phyloP scores from a whole-genome alignment of 2,329 filamentous ascomycete species.

The Trichophyton verrucosum region DNA sequence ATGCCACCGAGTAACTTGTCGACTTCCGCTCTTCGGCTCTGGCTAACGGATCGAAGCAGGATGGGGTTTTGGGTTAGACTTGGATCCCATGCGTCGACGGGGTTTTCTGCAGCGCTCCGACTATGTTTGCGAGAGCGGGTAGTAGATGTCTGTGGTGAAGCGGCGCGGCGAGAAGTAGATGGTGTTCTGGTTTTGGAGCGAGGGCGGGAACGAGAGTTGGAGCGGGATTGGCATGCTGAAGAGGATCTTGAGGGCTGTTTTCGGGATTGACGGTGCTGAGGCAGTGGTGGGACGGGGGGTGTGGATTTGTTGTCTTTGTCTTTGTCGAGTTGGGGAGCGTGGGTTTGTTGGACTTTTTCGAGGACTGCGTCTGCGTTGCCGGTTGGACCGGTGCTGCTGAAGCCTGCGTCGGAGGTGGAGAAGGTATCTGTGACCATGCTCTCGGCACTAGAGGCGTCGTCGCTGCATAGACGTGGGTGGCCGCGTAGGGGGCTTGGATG shows the following conservation, averaged over 20 bases:
- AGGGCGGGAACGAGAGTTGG: background rate
- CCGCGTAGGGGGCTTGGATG: slow-evolving; percentile 34
- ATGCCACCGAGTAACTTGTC: slow-evolving; percentile 28
- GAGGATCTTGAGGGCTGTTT: background rate
- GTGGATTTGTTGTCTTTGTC: slow-evolving; percentile 22
- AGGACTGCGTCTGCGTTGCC: background rate
- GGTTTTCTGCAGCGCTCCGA: background rate
- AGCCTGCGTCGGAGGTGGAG: slow-evolving; percentile 24
- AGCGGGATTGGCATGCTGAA: background rate
- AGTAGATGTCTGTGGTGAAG: background rate
- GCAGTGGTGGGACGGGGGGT: slow-evolving; percentile 36
- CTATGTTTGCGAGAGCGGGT: background rate
- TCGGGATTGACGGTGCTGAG: slow-evolving; percentile 16
- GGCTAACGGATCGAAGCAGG: slow-evolving; percentile 8
- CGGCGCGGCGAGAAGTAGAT: background rate
- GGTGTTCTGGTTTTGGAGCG: background rate
- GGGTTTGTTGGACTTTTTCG: background rate
- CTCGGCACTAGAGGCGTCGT: slow-evolving; percentile 30
- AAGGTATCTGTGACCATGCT: slow-evolving; percentile 34
- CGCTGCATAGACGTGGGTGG: slow-evolving; percentile 23
- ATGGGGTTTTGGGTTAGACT: slow-evolving; percentile 20
- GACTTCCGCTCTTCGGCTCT: slow-evolving; percentile 21
- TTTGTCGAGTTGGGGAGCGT: background rate
- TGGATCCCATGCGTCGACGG: slow-evolving; percentile 7
- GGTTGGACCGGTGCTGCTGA: slow-evolving; percentile 13